Base-by-base conservation (phyloP, 1,284 basidiomycete species). In the Golubevia pallescens region DNA sequence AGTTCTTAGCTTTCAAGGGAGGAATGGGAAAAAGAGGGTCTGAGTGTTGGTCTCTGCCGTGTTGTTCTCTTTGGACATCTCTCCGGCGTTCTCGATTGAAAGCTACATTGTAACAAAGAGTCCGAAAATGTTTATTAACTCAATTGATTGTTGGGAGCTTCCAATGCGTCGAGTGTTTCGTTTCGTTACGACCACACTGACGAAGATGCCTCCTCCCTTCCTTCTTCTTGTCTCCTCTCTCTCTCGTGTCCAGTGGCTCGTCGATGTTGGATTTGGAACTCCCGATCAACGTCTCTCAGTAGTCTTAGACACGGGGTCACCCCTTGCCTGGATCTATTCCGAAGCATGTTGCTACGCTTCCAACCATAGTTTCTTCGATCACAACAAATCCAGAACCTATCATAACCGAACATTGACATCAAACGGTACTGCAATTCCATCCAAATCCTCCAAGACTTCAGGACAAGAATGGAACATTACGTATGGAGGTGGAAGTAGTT, bases 321-420 rank as follows among this genome's bases (percentile, higher is more conserved):
- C 74, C 7, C 73, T 73, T 68, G 69, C 72, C 51, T 77, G 72
- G 72, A 68, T 73, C 52, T 78, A 74, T 65, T 71, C 70, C 13
- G 74, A 74, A n/a, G 60, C 63, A 3, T 78, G 74, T 62, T 78
- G 74, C 68, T 78, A 77, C 58, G 61, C 67, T 53, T 60, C 63
- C 54, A 69, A 76, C 63, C 74, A 78, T 66, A 65, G 63, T 56
- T 73, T 62, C 58, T 77, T 77, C 61, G 60, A 77, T 32, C 77
- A 74, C 1, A 5, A 60, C 54, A 23, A 57, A 28, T 77, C 74
- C 1, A 38, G 57, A 24, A 74, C 74, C 52, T 77, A 66, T 62
- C 60, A 61, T 48, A 77, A 76, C 60, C 74, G 72, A 28, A 77
- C 74, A 57, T 20, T 78, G 51, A 55, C 56, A 58, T 34, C 59